A percentile compares a stretch with the other conserved stretches of the same genome.
Conservation (phyloP, 106 monocot species). For the Acorus calamus region DNA sequence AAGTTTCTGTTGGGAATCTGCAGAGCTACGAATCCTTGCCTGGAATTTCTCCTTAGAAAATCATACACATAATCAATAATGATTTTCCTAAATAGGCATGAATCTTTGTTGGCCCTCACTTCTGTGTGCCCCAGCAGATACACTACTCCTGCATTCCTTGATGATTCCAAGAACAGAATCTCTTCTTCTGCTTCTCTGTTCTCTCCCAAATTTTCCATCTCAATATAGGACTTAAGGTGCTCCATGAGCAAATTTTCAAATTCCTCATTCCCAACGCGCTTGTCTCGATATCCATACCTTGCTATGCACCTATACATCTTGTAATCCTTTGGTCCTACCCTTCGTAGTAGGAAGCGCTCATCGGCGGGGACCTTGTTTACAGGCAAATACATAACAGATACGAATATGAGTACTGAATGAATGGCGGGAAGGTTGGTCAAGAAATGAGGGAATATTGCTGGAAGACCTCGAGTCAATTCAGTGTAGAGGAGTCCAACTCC, state of each 20-base stretch:
- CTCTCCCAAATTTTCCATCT: background rate
- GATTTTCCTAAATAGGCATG: no score
- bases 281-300: slow-evolving; percentile 52
- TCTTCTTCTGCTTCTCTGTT: no score
- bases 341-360: slow-evolving; percentile 28
- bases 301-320: slow-evolving; percentile 38
- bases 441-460: slow-evolving; percentile 61
- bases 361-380: slow-evolving; percentile 24
- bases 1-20: no score
- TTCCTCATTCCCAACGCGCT: slow-evolving; percentile 10
- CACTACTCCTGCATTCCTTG: no score
- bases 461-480: slow-evolving; percentile 53
- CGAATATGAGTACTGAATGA: slow-evolving; percentile 41
- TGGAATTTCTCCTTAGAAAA: no score
- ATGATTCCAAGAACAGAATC: no score
- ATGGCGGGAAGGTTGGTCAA: slow-evolving; percentile 56
- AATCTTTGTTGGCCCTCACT: no score
- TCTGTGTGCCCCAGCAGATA: no score
- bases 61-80: no score
- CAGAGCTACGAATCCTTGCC: no score
- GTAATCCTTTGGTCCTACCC: slow-evolving; percentile 22
- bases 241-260: slow-evolving; percentile 34
- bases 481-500: slow-evolving; percentile 61
- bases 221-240: slow-evolving; percentile 31
- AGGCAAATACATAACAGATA: slow-evolving; percentile 46